A percentile compares a stretch with the other conserved stretches of the same genome.
Conservation (phyloP, 768 basidiomycete species). For the Ramaria rubella region DNA sequence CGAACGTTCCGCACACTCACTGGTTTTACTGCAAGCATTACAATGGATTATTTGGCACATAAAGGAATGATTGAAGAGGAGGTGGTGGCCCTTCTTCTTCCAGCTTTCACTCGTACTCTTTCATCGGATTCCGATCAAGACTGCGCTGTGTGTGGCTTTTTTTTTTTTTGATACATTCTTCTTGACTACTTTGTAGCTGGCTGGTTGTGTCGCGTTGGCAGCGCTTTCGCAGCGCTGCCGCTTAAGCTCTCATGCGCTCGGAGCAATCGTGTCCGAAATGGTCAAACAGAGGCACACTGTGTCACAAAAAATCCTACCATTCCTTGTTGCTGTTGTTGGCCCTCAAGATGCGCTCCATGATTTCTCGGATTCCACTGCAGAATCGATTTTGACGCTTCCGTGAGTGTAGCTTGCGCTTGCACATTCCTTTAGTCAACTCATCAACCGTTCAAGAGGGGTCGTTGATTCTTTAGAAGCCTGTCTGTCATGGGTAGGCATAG, state of each 20-base stretch:
- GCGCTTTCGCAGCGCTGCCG: conserved; percentile 61
- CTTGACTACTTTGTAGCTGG: conserved; percentile 41
- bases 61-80: conserved; percentile 56
- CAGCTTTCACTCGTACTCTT: conserved; percentile 56
- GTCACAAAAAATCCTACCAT: conserved; percentile 55
- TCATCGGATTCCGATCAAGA: conserved; percentile 49
- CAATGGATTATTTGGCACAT: conserved; percentile 72
- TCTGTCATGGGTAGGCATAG: conserved; percentile 17
- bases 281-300: conserved; percentile 35
- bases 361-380: conserved; percentile 33
- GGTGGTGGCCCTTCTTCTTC: conserved; percentile 55
- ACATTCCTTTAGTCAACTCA: neutral
- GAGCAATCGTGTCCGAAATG: conserved; percentile 51
- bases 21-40: conserved; percentile 72
- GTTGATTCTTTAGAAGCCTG: conserved; percentile 14
- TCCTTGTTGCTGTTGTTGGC: conserved; percentile 57
- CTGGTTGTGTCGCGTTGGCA: conserved; percentile 65
- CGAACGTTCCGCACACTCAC: conserved; percentile 60
- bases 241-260: conserved; percentile 52
- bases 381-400: conserved; percentile 40
- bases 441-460: conserved; percentile 12
- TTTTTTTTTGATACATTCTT: neutral
- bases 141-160: neutral
- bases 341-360: conserved; percentile 50
- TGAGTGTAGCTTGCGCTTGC: conserved; percentile 28